phyloP scores from a whole-genome alignment of 1,284 basidiomycete species.

The Chiua sp. region DNA sequence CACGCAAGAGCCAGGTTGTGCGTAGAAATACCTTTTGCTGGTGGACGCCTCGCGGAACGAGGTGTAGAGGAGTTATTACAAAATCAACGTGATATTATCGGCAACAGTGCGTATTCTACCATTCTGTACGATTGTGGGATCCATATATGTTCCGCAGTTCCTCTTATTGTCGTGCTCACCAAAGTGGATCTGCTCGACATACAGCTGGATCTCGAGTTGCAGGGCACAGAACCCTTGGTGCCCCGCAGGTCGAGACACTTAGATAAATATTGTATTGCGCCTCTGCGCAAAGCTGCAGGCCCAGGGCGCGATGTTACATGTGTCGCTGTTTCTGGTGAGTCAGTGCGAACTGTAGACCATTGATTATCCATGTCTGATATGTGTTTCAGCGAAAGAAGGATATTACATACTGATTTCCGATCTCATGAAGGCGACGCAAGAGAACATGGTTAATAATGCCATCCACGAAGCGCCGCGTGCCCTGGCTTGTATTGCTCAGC shows the following conservation, averaged over 20 bases:
- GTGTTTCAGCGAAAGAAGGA: background rate
- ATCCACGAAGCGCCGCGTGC: background rate
- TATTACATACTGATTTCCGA: background rate
- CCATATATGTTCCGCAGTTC: background rate
- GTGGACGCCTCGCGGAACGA: background rate
- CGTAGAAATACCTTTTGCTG: slow-evolving; percentile 1
- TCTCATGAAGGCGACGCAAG: background rate
- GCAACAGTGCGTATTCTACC: background rate
- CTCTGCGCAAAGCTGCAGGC: background rate
- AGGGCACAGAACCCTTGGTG: background rate
- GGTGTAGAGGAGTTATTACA: slow-evolving; percentile 1
- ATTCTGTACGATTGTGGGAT: background rate
- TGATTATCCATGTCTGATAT: background rate
- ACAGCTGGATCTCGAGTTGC: background rate
- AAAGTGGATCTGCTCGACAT: slow-evolving; percentile 4
- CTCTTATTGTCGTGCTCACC: slow-evolving; percentile 8
- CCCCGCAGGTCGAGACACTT: background rate
- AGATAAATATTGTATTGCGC: background rate
- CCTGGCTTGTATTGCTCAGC: slow-evolving; percentile 1
- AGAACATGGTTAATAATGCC: slow-evolving; percentile 7
- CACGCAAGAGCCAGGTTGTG: background rate
- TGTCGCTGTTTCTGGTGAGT: slow-evolving; percentile 5
- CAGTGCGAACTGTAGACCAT: background rate
- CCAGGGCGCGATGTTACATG: background rate
- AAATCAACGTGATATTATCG: background rate